Base-by-base conservation (phyloP, 768 basidiomycete genomes). In the Mrakia frigida region DNA sequence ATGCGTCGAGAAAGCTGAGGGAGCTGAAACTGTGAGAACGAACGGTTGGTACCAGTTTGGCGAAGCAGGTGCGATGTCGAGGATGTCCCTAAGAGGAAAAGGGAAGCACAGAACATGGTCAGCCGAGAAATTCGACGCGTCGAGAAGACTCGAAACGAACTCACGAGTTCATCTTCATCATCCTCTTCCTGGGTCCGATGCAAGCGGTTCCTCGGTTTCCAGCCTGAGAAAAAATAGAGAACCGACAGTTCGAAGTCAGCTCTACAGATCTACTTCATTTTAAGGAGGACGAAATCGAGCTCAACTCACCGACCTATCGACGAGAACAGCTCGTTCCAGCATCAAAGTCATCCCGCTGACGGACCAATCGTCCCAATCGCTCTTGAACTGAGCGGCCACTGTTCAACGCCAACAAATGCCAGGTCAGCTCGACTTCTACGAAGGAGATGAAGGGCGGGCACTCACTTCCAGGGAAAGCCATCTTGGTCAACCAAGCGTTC, bases 341-440 rank as follows among this genome's bases (percentile, higher is more conserved):
- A 56, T 56, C 56, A 56, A 9, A 25, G 56, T 56, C 56, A 56
- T 28, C 56, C 56, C 56, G 11, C 56, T 56, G 25, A 56, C 56
- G 56, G 25, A n/a, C 56, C 56, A 56, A 28, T 56, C 56, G 28
- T 56, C 56, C 56, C 56, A 56, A 13, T 56, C 56, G 56, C 56
- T 56, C 56, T 56, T 56, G 56, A 56, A 56, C 56, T 56, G 56
- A 56, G 56, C 56, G n/a, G 56, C 56, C 56, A 56, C 46, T 50
- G 16, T 21, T 3, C 4, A 21, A 50, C n/a, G n/a, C 16, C 43
- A 46, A 10, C 43, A 7, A 46, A 14, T 2, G 14, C 43, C 2
- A 14, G 16, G 14, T 16, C 43, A 10, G 14, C 43, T 7, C 16
- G 9, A 16, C 2, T 50, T 50, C 46, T 50, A 9, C 46, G 14